These are phyloP conservation scores for Hymenotorrendiella dingleyae DNA, from an alignment of 2,329 filamentous ascomycete species.

Conservation along the genomic window DNA sequence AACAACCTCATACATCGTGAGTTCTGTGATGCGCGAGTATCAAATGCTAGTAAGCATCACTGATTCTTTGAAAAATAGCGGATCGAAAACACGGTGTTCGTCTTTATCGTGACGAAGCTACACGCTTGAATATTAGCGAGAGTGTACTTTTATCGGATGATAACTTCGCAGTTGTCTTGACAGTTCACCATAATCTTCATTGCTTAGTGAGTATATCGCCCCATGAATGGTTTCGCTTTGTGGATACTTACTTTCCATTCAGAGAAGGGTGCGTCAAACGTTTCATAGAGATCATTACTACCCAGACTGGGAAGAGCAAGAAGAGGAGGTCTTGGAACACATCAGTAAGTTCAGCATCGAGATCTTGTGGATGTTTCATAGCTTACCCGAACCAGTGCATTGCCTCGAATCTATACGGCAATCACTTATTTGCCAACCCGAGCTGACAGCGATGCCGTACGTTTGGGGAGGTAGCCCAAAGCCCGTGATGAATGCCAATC, in stretches of 20 bases:
- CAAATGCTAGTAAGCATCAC: background rate
- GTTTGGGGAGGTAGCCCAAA: background rate
- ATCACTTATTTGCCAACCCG: slow-evolving; percentile 3
- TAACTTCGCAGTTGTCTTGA: slow-evolving; percentile 1
- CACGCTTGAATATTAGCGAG: background rate
- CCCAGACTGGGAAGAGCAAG: background rate
- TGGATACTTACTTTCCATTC: too few species aligned
- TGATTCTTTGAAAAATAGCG: background rate
- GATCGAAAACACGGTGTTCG: background rate
- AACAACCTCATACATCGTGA: slow-evolving; percentile 1
- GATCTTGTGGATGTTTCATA: background rate
- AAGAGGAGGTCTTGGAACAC: slow-evolving; percentile 2
- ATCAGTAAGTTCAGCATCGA: background rate
- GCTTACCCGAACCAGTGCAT: slow-evolving; percentile 2
- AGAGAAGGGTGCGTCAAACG: slow-evolving; percentile 1
- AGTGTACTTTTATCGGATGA: slow-evolving; percentile 2
- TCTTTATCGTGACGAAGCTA: slow-evolving; percentile 4
- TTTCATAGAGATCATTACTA: slow-evolving; percentile 3
- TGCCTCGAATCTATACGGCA: slow-evolving; percentile 3
- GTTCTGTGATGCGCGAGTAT: background rate
- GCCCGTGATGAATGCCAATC: slow-evolving; percentile 1
- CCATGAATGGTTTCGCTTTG: too few species aligned
- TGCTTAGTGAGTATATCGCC: too few species aligned
- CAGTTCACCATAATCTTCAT: slow-evolving; percentile 2
- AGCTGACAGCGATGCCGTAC: slow-evolving; percentile 2